A percentile compares a stretch with the other conserved stretches of the same genome.
phyloP scores from a whole-genome alignment of 371 early-diverging fungal genomes.

The Saksenaea oblongispora region DNA sequence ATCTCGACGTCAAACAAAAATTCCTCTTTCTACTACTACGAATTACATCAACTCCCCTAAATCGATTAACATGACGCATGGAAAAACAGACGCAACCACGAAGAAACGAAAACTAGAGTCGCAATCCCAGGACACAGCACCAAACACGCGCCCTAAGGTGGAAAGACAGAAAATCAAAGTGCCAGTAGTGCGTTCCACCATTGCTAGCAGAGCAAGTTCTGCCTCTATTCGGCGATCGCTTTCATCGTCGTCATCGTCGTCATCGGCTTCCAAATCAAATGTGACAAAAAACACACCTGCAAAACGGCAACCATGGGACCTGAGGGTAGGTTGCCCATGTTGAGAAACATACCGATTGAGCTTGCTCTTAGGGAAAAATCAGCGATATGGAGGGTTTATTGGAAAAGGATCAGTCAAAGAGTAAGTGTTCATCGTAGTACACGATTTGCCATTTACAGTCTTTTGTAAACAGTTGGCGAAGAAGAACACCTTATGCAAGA shows the following conservation, averaged over 20 bases:
- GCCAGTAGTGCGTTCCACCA: neutral
- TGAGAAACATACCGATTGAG: neutral
- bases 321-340: neutral
- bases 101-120: neutral
- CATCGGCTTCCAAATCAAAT: neutral
- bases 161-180: neutral
- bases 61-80: neutral
- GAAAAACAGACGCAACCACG: neutral
- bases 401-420: constrained; percentile 6
- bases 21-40: neutral
- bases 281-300: neutral
- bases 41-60: neutral
- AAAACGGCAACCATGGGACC: neutral
- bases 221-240: neutral
- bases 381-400: constrained; percentile 16
- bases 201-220: neutral
- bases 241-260: neutral
- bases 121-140: neutral
- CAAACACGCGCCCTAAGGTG: neutral
- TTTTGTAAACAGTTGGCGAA: constrained; percentile 44
- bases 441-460: neutral
- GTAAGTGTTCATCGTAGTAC: neutral
- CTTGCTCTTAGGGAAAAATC: constrained; percentile 9
- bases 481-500: constrained; percentile 47
- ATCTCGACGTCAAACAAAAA: neutral